Evolutionary conservation across 345 rosid species (phyloP).

Genomic region (Orychophragmus violaceus): DNA sequence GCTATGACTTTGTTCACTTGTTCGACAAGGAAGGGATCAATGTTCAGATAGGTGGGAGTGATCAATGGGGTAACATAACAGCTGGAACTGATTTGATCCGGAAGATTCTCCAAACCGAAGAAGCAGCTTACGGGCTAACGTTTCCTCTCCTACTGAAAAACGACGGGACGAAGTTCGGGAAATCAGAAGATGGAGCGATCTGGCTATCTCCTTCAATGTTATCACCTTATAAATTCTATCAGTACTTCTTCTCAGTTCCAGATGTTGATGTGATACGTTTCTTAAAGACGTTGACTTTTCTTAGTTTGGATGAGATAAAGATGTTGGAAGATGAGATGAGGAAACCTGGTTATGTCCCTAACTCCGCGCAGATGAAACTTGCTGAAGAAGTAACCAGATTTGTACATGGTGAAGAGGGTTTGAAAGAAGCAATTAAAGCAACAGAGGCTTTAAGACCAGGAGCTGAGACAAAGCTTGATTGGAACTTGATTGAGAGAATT

Average conservation of each 20-base stretch:
- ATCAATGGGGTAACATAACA: slow-evolving; percentile 94
- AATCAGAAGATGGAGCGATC: slow-evolving; percentile 96
- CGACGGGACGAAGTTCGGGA: slow-evolving; percentile 93
- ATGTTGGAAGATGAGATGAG: slow-evolving; percentile 62
- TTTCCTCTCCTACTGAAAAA: slow-evolving; percentile 84
- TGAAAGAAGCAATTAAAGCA: slow-evolving; percentile 81
- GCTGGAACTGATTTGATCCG: slow-evolving; percentile 90
- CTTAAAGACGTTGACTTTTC: slow-evolving; percentile 68
- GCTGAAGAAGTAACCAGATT: slow-evolving; percentile 90
- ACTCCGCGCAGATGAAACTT: slow-evolving; percentile 61
- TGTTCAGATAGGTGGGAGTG: slow-evolving; percentile 98
- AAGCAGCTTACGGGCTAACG: slow-evolving; percentile 72
- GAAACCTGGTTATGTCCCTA: slow-evolving; percentile 64
- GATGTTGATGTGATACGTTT: slow-evolving; percentile 77
- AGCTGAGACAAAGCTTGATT: slow-evolving; percentile 81
- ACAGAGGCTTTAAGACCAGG: slow-evolving; percentile 92
- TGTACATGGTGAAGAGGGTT: slow-evolving; percentile 89
- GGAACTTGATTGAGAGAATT: slow-evolving; percentile 78
- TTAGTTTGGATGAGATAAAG: slow-evolving; percentile 61
- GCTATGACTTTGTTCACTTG: slow-evolving; percentile 70
- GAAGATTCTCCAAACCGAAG: slow-evolving; percentile 66
- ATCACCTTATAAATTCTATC: slow-evolving; percentile 89
- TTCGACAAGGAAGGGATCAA: slow-evolving; percentile 63
- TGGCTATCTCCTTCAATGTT: slow-evolving; percentile 74
- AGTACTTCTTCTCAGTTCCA: slow-evolving; percentile 88